Evolutionary conservation across 768 basidiomycete species (phyloP), one percentile per base, ranked within the genome.

Genomic region (Lactifluus subvellereus): DNA sequence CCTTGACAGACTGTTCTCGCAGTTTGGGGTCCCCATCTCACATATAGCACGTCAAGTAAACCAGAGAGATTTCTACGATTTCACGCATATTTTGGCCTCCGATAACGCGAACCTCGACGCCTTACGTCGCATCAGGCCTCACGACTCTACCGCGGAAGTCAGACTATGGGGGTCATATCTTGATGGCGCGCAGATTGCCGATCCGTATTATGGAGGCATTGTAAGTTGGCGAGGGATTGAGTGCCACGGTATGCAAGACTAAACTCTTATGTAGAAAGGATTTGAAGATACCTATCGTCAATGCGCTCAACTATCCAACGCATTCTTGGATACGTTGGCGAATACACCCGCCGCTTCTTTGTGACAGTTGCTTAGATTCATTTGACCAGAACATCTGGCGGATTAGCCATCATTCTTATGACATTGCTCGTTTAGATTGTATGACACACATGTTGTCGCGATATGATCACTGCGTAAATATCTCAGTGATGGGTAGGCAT

Each of bases 31-130:
- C 27, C 85, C 88, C 1, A 91, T 95, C 61, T 72, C 80, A 32
- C 85, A 88, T 68, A 72, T 73, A 20, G 89, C 88, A 9, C 84
- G 89, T n/a, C 83, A 86, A 72, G 79, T 91, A 30, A 57, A 70
- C 10, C 72, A 74, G 27, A 77, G 78, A 1, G 94, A 97, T 74
- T 96, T 92, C 71, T 77, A 73, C 18, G 72, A 73, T 16, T 96
- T 92, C 73, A 86, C 89, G 57, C 86, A 94, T 69, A 93, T 98
- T 68, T 79, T 98, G 13, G 91, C 93, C 8, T 84, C 93, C 47
- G 94, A 96, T 71, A 80, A 81, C 61, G 84, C 77, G 69, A 95
- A 95, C 74, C 78, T 90, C 66, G 80, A 80, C 40, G 77, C 83
- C 62, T 77, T 94, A 49, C 68, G 82, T 49, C 78, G 79, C 56